Percentiles rank a stretch among this genome's conserved stretches.
These are phyloP conservation scores for Colletotrichum horii DNA, from an alignment of 2,329 filamentous ascomycete genomes.

Conservation along the genomic window DNA sequence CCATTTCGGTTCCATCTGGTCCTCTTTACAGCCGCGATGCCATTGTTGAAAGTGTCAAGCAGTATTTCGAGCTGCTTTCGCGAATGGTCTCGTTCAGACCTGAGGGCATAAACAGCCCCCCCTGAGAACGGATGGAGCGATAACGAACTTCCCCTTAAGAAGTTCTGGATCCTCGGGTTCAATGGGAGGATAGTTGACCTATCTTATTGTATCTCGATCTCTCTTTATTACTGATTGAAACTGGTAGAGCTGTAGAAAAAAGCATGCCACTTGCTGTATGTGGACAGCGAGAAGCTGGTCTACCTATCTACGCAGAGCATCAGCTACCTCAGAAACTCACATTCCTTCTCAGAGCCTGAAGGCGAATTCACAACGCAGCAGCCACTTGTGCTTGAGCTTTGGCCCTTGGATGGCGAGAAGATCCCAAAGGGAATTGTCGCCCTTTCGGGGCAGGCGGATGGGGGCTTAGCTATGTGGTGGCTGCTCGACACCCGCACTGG, in stretches of 20 bases:
- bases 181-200: neutral
- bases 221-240: fast-evolving
- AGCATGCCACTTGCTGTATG: neutral
- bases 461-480: neutral
- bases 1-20: neutral
- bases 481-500: neutral
- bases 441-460: neutral
- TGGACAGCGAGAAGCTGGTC: neutral
- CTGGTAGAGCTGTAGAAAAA: fast-evolving
- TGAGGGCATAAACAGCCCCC: neutral
- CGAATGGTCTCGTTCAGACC: neutral
- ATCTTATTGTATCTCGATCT: neutral
- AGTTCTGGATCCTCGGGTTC: neutral
- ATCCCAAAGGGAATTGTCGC: neutral
- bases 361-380: neutral
- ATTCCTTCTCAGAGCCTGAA: neutral
- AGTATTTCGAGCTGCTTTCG: neutral
- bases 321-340: neutral
- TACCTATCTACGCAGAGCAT: neutral
- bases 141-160: neutral
- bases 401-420: neutral
- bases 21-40: neutral
- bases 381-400: neutral
- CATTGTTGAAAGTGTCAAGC: neutral
- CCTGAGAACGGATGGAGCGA: neutral